Conservation (phyloP, 306 rosid species). For the Prunus kanzakura region DNA sequence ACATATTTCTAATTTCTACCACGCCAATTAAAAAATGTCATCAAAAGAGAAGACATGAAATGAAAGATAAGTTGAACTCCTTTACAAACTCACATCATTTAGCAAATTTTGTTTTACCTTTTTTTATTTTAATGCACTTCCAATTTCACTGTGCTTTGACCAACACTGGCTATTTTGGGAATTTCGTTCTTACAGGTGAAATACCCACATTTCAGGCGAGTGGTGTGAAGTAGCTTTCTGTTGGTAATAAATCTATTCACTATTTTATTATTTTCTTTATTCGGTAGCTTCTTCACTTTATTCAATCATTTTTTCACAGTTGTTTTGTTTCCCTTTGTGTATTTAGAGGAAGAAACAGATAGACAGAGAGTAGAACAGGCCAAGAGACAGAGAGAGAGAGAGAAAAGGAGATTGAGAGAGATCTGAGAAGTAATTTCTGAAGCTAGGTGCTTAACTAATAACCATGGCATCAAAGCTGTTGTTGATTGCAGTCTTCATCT, state of each 20-base stretch:
- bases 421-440: constrained; percentile 36
- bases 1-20: neutral
- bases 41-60: neutral
- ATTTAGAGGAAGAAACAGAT: constrained; percentile 9
- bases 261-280: neutral
- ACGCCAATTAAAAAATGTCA: neutral
- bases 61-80: neutral
- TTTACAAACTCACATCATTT: neutral
- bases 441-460: constrained; percentile 3
- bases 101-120: neutral
- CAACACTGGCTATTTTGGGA: constrained; percentile 25
- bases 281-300: neutral
- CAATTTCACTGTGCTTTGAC: neutral
- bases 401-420: constrained; percentile 10
- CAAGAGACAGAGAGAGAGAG: constrained; percentile 1
- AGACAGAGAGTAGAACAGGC: neutral
- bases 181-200: constrained; percentile 22
- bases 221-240: constrained; percentile 39
- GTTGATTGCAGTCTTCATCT: constrained; percentile 51
- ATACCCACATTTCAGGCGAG: neutral
- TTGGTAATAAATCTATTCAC: neutral
- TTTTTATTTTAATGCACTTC: neutral
- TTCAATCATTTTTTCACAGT: neutral
- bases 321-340: neutral
- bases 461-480: constrained; percentile 93